Evolutionary conservation across 1,284 basidiomycete genomes (phyloP).

Genomic region (Exobasidium cylindrosporum): DNA sequence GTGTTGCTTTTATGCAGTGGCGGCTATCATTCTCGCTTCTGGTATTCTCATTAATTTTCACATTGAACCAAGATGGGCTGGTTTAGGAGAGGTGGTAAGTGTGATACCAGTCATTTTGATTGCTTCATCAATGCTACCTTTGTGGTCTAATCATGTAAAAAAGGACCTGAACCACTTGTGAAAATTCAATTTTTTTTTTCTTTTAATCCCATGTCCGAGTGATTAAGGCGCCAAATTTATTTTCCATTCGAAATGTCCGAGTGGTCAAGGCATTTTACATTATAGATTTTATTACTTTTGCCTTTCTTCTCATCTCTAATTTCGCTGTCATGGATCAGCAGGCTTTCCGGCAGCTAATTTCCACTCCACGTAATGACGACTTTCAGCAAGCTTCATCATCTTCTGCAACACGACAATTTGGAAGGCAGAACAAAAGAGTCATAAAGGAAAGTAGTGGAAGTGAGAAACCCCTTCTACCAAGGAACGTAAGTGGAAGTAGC

Average conservation of each 20-base stretch:
- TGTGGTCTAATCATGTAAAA: too few relatives aligned
- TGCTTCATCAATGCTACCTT: not conserved
- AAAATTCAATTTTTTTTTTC: too few relatives aligned
- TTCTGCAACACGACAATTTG: not conserved
- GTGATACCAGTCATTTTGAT: not conserved
- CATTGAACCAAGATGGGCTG: not conserved
- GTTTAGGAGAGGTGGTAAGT: not conserved
- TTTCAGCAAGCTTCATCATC: not conserved
- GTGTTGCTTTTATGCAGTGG: not conserved
- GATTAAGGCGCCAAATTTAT: too few relatives aligned
- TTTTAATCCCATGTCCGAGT: too few relatives aligned
- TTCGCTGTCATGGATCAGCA: conserved; percentile 36
- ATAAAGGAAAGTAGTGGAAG: not conserved
- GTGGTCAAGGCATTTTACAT: too few relatives aligned
- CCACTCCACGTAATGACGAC: conserved; percentile 9
- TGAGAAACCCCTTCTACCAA: conserved; percentile 10
- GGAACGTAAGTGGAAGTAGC: conserved; percentile 9
- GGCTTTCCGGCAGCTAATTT: conserved; percentile 39
- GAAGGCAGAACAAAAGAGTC: conserved; percentile 4
- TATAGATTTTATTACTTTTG: too few relatives aligned
- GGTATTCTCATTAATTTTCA: not conserved
- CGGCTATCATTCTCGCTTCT: not conserved
- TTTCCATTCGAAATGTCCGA: too few relatives aligned
- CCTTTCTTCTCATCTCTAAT: too few relatives aligned
- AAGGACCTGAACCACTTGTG: too few relatives aligned